Base-by-base conservation (phyloP, 2,329 filamentous ascomycete species). In the Aspergillus sp. region DNA sequence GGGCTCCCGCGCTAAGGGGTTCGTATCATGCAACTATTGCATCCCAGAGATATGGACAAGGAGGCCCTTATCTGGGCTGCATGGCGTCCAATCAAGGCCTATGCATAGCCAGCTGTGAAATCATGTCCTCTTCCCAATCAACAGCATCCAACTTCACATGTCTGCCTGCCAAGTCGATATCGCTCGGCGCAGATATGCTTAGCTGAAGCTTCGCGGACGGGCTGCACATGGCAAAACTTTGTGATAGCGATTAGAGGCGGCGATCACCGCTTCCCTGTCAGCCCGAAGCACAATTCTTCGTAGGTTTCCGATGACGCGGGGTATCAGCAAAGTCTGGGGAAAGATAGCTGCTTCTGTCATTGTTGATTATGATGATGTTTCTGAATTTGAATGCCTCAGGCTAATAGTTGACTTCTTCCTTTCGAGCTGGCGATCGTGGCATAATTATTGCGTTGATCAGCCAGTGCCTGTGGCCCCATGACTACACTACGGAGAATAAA, bases 291-390 rank as follows among this genome's bases (percentile, higher is more conserved):
- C 30, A 43, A 28, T 28, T 28, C 36, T 53, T 41, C 60, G 60
- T 60, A 62, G 49, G 60, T 62, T 62, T 52, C 60, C 60, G 60
- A 48, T 25, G 47, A 23, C 39, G 60, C 36, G 60, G 57, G 57
- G 57, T 56, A 59, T 30, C 19, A 15, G 12, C n/a, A 28, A 21
- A 52, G 30, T 53, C 54, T 49, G 53, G 60, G 60, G 58, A 55
- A 58, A 36, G 15, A 55, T 49, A 30, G 43, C 13, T 13, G 39
- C 38, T 59, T 36, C 32, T 28, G 30, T 47, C n/a, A 32, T 32
- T 28, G 13, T n/a, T 17, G 13, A 17, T 30, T 15, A 7, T 47
- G 43, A 21, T 19, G 17, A 23, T 45, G 41, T 13, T 23, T 19
- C 12, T 19, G 2, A 15, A 36, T 15, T 36, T 13, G 32, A 36